Percentiles rank a stretch among this genome's conserved stretches.
Evolutionary conservation across 129 eudicot genomes (phyloP).

Genomic region (Lonicera japonica): DNA sequence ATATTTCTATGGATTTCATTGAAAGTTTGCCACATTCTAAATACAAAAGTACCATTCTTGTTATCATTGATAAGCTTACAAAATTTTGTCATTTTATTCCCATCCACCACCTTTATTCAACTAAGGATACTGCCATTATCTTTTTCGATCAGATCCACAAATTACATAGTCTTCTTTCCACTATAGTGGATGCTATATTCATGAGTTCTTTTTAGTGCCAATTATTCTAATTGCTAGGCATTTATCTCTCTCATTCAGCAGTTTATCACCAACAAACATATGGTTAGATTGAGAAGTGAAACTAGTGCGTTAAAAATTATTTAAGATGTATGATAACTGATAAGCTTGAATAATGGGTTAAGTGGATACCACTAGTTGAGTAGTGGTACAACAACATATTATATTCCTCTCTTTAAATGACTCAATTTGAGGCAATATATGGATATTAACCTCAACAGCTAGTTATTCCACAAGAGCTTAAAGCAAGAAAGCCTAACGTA

Average conservation of each 20-base stretch:
- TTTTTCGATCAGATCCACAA: too few species aligned
- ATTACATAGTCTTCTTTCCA: too few species aligned
- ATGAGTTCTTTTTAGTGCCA: background rate
- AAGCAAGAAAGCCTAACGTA: background rate
- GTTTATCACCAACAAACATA: slow-evolving; percentile 1
- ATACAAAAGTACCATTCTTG: background rate
- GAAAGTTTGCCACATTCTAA: background rate
- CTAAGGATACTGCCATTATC: too few species aligned
- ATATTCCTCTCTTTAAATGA: background rate
- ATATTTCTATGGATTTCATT: background rate
- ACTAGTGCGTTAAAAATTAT: background rate
- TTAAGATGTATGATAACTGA: background rate
- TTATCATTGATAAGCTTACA: background rate
- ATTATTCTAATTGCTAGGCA: background rate
- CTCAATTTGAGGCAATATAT: slow-evolving; percentile 11
- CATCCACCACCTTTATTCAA: too few species aligned
- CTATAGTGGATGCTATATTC: background rate
- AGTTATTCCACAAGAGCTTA: background rate
- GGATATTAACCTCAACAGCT: slow-evolving; percentile 1
- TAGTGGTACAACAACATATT: slow-evolving; percentile 5
- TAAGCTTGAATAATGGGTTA: background rate
- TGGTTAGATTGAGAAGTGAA: background rate
- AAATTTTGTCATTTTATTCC: too few species aligned
- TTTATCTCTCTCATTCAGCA: background rate
- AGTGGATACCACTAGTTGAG: slow-evolving; percentile 6